Conservation (phyloP, 768 basidiomycete species). For the Russula griseocarnosa region DNA sequence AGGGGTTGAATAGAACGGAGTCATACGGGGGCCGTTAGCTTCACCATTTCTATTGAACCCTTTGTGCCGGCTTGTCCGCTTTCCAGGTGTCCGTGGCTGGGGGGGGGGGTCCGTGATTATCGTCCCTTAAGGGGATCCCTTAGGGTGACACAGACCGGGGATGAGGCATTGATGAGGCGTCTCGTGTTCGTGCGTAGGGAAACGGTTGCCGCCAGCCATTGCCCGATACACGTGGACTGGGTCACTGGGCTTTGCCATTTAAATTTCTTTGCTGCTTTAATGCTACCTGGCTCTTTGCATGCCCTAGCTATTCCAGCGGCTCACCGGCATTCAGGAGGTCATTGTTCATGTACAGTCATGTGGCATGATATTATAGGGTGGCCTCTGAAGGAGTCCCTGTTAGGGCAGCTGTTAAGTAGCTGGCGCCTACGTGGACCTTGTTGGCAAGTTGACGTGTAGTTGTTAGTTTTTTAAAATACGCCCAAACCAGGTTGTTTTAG, state of each 20-base stretch:
- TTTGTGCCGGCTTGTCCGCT: neutral
- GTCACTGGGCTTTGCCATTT: neutral
- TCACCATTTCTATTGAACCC: neutral
- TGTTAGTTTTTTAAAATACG: neutral
- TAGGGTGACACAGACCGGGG: neutral
- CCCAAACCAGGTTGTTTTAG: constrained; percentile 8
- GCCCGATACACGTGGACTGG: neutral
- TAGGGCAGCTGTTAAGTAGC: neutral
- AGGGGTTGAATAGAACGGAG: constrained; percentile 12
- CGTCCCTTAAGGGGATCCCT: constrained; percentile 19
- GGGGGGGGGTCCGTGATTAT: neutral
- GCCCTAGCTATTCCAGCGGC: neutral
- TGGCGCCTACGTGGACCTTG: neutral
- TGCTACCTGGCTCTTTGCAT: neutral
- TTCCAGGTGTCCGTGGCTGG: neutral
- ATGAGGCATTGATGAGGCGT: neutral
- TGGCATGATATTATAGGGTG: neutral
- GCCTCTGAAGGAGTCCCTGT: constrained; percentile 16
- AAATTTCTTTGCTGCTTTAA: too few relatives aligned
- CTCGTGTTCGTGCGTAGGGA: neutral
- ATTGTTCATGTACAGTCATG: neutral
- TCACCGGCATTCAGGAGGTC: neutral
- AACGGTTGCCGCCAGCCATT: neutral
- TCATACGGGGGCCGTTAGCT: neutral
- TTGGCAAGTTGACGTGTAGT: neutral